A percentile compares a stretch with the other conserved stretches of the same genome.
Evolutionary conservation across 1,139 yeast genomes (phyloP).

Genomic region (Saccharomyces uvarum): DNA sequence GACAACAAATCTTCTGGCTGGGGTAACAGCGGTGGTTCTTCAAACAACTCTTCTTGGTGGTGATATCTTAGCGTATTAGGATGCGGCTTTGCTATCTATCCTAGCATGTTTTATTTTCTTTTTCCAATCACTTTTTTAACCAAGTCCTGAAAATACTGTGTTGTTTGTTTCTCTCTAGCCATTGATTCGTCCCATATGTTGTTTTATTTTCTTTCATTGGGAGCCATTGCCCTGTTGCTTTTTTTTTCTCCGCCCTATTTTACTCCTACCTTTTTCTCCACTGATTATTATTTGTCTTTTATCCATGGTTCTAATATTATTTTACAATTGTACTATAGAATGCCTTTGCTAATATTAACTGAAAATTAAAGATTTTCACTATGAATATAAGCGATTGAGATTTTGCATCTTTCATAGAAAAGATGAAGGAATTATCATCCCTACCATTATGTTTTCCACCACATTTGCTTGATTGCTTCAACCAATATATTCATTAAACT

Average conservation of each 20-base stretch:
- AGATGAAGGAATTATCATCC: not conserved
- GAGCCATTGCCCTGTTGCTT: not conserved
- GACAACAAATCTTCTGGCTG: conserved; percentile 4
- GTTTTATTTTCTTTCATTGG: not conserved
- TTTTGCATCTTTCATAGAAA: not conserved
- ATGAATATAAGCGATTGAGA: not conserved
- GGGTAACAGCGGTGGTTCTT: conserved; percentile 28
- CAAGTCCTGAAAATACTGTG: conserved; percentile 1
- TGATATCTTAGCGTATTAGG: conserved; percentile 9
- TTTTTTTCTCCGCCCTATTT: conserved; percentile 3
- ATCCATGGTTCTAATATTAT: conserved; percentile 3
- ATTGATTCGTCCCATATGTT: not conserved
- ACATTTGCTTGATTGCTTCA: not conserved
- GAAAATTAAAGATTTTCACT: not conserved
- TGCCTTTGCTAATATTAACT: conserved; percentile 5
- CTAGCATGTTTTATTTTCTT: not conserved
- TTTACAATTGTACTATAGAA: conserved; percentile 7
- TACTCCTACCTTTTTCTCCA: not conserved
- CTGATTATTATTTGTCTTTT: conserved; percentile 2
- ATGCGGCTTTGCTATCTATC: not conserved
- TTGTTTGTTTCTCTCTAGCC: conserved; percentile 1
- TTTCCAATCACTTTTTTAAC: not conserved
- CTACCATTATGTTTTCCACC: not conserved
- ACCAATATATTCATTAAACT: not conserved
- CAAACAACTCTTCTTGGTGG: conserved; percentile 26